Percentiles rank a stretch among this genome's conserved stretches.
Conservation (phyloP, 108 stramenopile genomes). For the Tribonema minus region DNA sequence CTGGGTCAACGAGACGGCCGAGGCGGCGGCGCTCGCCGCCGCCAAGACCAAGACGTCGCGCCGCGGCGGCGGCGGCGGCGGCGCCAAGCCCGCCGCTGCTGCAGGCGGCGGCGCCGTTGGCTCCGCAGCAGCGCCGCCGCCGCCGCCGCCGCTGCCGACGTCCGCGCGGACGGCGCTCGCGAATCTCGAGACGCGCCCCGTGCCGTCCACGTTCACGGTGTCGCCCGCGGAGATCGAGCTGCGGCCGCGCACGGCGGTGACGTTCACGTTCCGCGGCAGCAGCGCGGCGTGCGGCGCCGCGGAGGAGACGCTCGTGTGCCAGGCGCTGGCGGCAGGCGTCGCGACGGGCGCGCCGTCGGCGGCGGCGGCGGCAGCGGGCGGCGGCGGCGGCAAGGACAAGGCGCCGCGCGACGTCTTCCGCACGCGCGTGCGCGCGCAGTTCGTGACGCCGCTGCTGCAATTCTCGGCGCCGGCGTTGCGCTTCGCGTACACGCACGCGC, state of each 20-base stretch:
- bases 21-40: slow-evolving; percentile 26
- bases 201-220: slow-evolving; percentile 44
- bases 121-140: not conserved
- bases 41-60: slow-evolving; percentile 43
- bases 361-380: no score
- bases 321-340: slow-evolving; percentile 50
- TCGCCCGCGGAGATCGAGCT: slow-evolving; percentile 52
- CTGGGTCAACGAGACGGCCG: slow-evolving; percentile 58
- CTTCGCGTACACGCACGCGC: slow-evolving; percentile 55
- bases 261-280: slow-evolving; percentile 55
- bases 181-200: no score
- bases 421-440: slow-evolving; percentile 51
- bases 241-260: slow-evolving; percentile 58
- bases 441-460: slow-evolving; percentile 58
- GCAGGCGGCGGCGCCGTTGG: not conserved
- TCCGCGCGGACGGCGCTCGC: slow-evolving; percentile 1
- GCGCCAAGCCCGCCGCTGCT: not conserved
- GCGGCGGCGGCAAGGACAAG: slow-evolving; percentile 66
- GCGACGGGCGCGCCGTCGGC: no score
- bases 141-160: no score
- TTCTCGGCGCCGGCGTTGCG: slow-evolving; percentile 39
- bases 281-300: slow-evolving; percentile 7
- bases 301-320: slow-evolving; percentile 48
- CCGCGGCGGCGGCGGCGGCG: not conserved
- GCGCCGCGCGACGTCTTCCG: slow-evolving; percentile 29